A percentile compares a stretch with the other conserved stretches of the same genome.
These are phyloP conservation scores for Solanum gracilifrons DNA, from an alignment of 257 asterid genomes.

Conservation along the genomic window DNA sequence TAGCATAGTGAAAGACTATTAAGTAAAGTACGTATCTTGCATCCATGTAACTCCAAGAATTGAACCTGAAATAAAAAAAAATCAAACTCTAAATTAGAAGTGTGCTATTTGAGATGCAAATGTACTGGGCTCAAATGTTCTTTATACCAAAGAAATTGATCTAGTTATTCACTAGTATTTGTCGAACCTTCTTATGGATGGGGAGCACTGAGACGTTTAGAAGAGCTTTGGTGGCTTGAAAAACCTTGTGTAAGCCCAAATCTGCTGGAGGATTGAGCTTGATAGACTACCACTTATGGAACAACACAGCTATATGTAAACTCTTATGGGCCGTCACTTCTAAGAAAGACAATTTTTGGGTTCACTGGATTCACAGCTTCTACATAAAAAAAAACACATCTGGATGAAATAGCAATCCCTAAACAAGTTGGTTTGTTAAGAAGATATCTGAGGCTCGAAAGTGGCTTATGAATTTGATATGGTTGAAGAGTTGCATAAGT, in stretches of 20 bases:
- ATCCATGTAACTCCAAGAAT: neutral
- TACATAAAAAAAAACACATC: too few species aligned
- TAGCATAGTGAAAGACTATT: neutral
- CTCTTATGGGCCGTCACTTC: fast-evolving
- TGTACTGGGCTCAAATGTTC: neutral
- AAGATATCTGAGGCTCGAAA: too few species aligned
- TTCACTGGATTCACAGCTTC: neutral
- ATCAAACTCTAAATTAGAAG: neutral
- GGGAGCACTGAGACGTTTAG: neutral
- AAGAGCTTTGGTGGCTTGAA: neutral
- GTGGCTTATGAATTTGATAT: neutral
- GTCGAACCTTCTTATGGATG: neutral
- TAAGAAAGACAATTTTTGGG: neutral
- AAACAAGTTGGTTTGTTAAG: neutral
- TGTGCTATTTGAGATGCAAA: neutral
- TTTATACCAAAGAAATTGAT: neutral
- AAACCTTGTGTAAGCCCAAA: neutral
- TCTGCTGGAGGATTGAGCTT: neutral
- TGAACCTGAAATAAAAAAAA: neutral
- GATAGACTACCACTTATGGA: neutral
- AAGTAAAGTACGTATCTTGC: neutral
- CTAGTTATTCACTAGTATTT: neutral
- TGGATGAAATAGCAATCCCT: neutral
- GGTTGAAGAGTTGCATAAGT: neutral
- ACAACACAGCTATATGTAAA: neutral